These are phyloP conservation scores for Thalia dealbata DNA, from an alignment of 176 grass and related monocot species.

Conservation along the genomic window DNA sequence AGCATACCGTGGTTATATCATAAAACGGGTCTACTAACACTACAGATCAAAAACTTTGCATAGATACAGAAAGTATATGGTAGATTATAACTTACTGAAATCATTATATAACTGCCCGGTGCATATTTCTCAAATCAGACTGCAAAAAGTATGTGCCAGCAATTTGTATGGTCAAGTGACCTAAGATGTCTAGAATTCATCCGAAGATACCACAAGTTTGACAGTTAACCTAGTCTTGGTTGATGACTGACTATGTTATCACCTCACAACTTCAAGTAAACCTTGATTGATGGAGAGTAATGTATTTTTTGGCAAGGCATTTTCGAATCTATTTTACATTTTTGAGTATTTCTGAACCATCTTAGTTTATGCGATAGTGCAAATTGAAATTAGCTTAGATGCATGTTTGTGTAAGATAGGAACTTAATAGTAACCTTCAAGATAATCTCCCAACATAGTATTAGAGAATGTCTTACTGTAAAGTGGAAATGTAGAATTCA, in stretches of 20 bases:
- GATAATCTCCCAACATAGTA: too few species aligned
- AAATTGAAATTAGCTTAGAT: neutral
- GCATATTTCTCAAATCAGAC: neutral
- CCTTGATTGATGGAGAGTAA: too few species aligned
- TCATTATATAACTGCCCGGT: neutral
- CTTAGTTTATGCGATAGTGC: neutral
- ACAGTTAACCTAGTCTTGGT: neutral
- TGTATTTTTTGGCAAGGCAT: too few species aligned
- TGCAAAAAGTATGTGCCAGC: neutral
- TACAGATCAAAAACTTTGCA: neutral
- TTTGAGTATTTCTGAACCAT: neutral
- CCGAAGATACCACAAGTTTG: neutral
- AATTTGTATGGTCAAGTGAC: neutral
- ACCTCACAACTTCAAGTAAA: neutral
- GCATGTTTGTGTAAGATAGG: neutral
- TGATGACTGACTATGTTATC: neutral
- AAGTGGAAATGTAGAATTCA: conserved; percentile 1
- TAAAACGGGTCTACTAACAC: neutral
- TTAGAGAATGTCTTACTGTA: neutral
- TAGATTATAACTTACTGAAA: neutral
- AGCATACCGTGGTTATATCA: neutral
- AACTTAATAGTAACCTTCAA: neutral
- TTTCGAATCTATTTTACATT: too few species aligned
- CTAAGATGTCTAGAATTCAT: neutral
- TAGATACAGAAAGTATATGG: neutral